phyloP scores from a whole-genome alignment of 805 yeast genomes.

The Yarrowia yakushimensis region DNA sequence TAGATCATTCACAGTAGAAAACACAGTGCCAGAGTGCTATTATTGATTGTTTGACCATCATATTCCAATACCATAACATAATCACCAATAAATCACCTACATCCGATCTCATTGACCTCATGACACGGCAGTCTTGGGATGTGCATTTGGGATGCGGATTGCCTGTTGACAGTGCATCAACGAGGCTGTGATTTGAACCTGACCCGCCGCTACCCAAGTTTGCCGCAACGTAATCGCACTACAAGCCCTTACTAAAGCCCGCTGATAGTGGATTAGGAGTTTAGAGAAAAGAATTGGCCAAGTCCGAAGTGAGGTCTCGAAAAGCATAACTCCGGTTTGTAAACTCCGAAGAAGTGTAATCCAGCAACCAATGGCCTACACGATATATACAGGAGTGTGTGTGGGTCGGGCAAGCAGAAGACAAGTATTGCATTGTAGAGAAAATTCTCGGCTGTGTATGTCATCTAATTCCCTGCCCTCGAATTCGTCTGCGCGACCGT shows the following conservation, averaged over 20 bases:
- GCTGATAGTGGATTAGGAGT: slow-evolving; percentile 11
- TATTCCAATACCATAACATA: no score
- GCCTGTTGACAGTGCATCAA: background rate
- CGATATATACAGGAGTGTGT: background rate
- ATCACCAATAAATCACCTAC: no score
- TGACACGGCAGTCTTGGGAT: background rate
- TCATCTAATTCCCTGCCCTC: background rate
- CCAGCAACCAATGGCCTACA: background rate
- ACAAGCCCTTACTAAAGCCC: background rate
- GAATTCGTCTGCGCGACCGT: background rate
- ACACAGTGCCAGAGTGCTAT: no score
- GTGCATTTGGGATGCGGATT: background rate
- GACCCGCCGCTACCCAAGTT: background rate
- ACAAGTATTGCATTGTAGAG: background rate
- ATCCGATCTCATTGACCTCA: background rate
- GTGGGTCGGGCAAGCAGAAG: no score
- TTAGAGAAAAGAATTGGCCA: background rate
- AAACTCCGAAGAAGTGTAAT: slow-evolving; percentile 1
- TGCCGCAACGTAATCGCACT: slow-evolving; percentile 23
- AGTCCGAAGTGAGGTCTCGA: background rate
- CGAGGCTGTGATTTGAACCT: background rate
- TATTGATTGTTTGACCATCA: no score
- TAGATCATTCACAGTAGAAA: no score
- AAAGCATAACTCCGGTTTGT: slow-evolving; percentile 16
- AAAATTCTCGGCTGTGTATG: background rate